Evolutionary conservation across 345 rosid species (phyloP).

Genomic region (Barbarea vulgaris): DNA sequence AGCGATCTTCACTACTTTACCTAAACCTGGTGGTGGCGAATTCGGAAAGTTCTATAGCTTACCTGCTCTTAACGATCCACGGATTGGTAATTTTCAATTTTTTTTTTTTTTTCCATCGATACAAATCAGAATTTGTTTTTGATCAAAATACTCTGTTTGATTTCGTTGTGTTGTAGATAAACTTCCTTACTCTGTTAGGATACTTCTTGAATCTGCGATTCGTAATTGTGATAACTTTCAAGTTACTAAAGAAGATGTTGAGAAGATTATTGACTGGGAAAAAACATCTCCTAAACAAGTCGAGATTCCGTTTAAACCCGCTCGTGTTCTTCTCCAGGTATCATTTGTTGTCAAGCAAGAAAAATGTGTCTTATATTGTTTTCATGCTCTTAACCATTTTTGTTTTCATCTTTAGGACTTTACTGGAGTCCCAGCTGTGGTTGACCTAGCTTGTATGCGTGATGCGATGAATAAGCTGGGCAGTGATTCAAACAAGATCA

Average conservation of each 20-base stretch:
- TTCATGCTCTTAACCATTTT: conserved; percentile 53
- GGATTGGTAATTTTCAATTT: conserved; percentile 58
- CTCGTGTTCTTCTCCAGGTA: conserved; percentile 97
- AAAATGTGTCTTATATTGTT: neutral
- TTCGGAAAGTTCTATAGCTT: conserved; percentile 93
- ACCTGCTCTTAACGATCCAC: conserved; percentile 90
- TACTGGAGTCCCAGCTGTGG: conserved; percentile 99
- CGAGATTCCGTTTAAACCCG: conserved; percentile 98
- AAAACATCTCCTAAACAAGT: conserved; percentile 86
- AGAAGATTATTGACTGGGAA: conserved; percentile 96
- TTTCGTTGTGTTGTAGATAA: conserved; percentile 56
- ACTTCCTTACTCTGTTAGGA: conserved; percentile 88
- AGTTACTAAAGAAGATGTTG: conserved; percentile 87
- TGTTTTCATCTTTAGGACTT: conserved; percentile 64
- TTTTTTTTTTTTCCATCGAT: neutral
- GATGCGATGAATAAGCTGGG: conserved; percentile 96
- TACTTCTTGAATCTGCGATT: conserved; percentile 92
- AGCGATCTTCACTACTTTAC: conserved; percentile 65
- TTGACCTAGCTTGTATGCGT: conserved; percentile 98
- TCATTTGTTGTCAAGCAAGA: neutral
- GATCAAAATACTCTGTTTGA: conserved; percentile 48
- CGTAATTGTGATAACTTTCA: conserved; percentile 97
- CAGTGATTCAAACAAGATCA: conserved; percentile 82
- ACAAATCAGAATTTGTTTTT: neutral
- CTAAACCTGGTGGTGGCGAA: conserved; percentile 93